Conservation (phyloP, 192 early-diverging fungal genomes). For the Linnemannia schmuckeri region DNA sequence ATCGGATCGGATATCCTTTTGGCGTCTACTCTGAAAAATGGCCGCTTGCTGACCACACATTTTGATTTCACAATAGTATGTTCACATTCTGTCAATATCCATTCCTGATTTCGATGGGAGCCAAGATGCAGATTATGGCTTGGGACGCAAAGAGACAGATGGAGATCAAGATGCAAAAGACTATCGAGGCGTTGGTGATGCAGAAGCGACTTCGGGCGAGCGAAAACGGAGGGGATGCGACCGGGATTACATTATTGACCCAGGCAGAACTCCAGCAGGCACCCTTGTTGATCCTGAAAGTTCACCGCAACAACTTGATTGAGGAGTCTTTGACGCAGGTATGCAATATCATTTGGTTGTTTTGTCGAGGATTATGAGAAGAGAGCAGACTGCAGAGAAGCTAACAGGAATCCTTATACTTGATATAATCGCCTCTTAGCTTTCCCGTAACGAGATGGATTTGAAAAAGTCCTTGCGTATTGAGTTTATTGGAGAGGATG, state of each 20-base stretch:
- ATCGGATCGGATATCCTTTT: background rate
- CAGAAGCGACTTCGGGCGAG: conserved; percentile 24
- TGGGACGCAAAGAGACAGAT: conserved; percentile 82
- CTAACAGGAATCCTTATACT: background rate
- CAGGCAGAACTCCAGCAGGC: conserved; percentile 50
- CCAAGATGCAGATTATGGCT: conserved; percentile 84
- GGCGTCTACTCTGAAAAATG: background rate
- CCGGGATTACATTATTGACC: conserved; percentile 21
- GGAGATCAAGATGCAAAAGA: conserved; percentile 74
- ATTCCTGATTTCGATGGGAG: conserved; percentile 79
- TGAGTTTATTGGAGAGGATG: conserved; percentile 94
- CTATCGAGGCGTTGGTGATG: conserved; percentile 38
- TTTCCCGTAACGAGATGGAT: conserved; percentile 82
- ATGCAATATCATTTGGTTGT: background rate
- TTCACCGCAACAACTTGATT: conserved; percentile 75
- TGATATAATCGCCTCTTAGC: conserved; percentile 33
- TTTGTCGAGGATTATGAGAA: background rate
- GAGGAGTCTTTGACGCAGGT: conserved; percentile 82
- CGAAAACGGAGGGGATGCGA: conserved; percentile 28
- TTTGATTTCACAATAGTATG: conserved; percentile 53
- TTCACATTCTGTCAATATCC: conserved; percentile 91
- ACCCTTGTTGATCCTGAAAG: conserved; percentile 71
- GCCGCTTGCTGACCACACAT: background rate
- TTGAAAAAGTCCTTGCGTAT: conserved; percentile 94
- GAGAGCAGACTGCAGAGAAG: background rate